Conservation (phyloP, 805 yeast species). For the Wickerhamiella occidentalis region DNA sequence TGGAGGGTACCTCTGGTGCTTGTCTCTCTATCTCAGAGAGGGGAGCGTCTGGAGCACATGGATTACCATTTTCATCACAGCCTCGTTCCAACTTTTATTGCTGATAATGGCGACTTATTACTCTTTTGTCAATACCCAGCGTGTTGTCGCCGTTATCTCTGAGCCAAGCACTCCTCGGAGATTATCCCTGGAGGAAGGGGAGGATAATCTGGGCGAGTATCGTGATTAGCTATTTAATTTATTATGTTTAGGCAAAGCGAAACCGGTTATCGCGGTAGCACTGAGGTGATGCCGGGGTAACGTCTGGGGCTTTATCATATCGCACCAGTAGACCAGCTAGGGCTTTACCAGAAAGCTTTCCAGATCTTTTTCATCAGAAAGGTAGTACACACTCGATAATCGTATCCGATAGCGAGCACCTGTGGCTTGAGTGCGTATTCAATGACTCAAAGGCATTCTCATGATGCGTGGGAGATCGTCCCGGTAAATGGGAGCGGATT, state of each 20-base stretch:
- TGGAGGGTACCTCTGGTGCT: constrained; percentile 73
- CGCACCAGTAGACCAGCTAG: too few relatives aligned
- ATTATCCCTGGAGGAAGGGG: not conserved
- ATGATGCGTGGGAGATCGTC: too few relatives aligned
- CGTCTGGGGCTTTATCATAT: not conserved
- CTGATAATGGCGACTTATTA: constrained; percentile 51
- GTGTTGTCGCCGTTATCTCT: constrained; percentile 11
- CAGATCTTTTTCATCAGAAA: too few relatives aligned
- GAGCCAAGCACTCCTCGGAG: constrained; percentile 6
- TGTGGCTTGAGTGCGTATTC: too few relatives aligned
- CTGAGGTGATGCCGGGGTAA: too few relatives aligned
- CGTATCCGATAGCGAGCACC: too few relatives aligned
- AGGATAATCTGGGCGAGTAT: not conserved
- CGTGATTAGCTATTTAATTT: not conserved
- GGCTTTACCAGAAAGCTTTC: too few relatives aligned
- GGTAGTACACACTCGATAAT: too few relatives aligned
- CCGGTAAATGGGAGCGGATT: too few relatives aligned
- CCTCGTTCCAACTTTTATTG: constrained; percentile 49
- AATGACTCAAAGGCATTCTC: too few relatives aligned
- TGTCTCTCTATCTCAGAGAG: constrained; percentile 54
- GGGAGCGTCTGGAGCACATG: constrained; percentile 81
- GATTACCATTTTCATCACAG: constrained; percentile 68
- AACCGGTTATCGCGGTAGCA: too few relatives aligned
- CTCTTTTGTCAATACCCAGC: constrained; percentile 7
- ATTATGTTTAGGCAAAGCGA: too few relatives aligned